These are phyloP conservation scores for Vanderwaltozyma tropicalis DNA, from an alignment of 805 yeast genomes.

Conservation along the genomic window DNA sequence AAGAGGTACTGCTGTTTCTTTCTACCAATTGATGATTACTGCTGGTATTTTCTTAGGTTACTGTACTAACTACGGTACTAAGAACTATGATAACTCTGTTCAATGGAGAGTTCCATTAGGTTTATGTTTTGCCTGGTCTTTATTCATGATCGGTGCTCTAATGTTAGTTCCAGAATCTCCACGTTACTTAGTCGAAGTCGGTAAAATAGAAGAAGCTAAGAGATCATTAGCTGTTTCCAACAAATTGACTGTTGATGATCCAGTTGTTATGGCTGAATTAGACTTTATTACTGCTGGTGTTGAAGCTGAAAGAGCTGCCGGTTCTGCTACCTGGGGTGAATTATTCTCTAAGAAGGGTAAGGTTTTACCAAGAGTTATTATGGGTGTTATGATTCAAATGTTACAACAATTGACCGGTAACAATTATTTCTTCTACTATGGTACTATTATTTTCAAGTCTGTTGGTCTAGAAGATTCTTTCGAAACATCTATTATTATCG, in stretches of 20 bases:
- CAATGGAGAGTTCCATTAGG: constrained; percentile 73
- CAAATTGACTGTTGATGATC: constrained; percentile 43
- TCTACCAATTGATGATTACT: constrained; percentile 61
- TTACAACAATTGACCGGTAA: constrained; percentile 59
- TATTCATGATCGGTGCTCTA: constrained; percentile 30
- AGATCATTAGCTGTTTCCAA: constrained; percentile 48
- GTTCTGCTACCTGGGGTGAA: constrained; percentile 56
- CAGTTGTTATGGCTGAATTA: constrained; percentile 46
- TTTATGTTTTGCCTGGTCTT: constrained; percentile 39
- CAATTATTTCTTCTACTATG: constrained; percentile 59
- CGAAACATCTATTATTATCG: constrained; percentile 47
- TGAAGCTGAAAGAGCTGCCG: constrained; percentile 49
- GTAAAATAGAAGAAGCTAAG: constrained; percentile 51
- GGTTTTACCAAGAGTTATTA: constrained; percentile 35
- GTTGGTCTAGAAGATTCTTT: constrained; percentile 50
- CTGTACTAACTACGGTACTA: constrained; percentile 63
- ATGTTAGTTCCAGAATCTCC: constrained; percentile 64
- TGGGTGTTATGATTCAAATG: constrained; percentile 48
- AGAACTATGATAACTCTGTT: constrained; percentile 48
- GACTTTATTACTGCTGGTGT: constrained; percentile 50
- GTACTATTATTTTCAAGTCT: constrained; percentile 51
- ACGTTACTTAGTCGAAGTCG: constrained; percentile 48
- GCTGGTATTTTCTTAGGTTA: constrained; percentile 68
- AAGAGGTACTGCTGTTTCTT: constrained; percentile 62
- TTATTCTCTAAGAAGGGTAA: constrained; percentile 57